phyloP scores from a whole-genome alignment of 108 stramenopile genomes.

The Nitzschia inconspicua region DNA sequence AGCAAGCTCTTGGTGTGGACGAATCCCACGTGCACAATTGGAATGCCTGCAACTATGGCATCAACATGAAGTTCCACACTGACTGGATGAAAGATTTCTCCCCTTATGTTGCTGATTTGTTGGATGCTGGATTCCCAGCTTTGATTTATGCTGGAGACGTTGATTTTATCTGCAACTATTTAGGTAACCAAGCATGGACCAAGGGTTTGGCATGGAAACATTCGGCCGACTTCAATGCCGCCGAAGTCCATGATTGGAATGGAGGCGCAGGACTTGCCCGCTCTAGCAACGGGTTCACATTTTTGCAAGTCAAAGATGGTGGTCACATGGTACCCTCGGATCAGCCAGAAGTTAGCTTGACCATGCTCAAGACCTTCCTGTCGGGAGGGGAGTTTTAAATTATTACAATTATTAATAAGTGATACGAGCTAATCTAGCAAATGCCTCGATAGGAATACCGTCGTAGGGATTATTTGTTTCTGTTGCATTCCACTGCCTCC shows the following conservation, averaged over 20 bases:
- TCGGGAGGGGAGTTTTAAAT: conserved; percentile 28
- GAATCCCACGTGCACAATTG: conserved; percentile 56
- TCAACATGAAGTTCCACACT: conserved; percentile 82
- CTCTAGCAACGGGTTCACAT: conserved; percentile 71
- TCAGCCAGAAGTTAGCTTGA: conserved; percentile 78
- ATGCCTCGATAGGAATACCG: no score
- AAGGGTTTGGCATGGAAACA: conserved; percentile 85
- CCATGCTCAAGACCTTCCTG: conserved; percentile 84
- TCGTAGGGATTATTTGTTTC: no score
- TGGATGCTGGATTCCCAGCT: conserved; percentile 75
- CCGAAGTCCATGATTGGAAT: conserved; percentile 72
- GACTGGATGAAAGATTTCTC: conserved; percentile 95
- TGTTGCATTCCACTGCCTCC: no score
- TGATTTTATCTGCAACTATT: conserved; percentile 98
- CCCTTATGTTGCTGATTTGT: conserved; percentile 71
- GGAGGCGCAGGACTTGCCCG: conserved; percentile 71
- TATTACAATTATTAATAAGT: no score
- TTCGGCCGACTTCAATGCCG: conserved; percentile 77
- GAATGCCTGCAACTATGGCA: conserved; percentile 81
- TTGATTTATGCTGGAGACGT: conserved; percentile 96
- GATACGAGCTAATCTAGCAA: no score
- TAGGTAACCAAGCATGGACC: conserved; percentile 96
- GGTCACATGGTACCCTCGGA: conserved; percentile 97
- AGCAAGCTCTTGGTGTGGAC: conserved; percentile 74
- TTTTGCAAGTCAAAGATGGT: conserved; percentile 72